Evolutionary conservation across 2,329 filamentous ascomycete species (phyloP).

Genomic region (Incumbomyces lentus): DNA sequence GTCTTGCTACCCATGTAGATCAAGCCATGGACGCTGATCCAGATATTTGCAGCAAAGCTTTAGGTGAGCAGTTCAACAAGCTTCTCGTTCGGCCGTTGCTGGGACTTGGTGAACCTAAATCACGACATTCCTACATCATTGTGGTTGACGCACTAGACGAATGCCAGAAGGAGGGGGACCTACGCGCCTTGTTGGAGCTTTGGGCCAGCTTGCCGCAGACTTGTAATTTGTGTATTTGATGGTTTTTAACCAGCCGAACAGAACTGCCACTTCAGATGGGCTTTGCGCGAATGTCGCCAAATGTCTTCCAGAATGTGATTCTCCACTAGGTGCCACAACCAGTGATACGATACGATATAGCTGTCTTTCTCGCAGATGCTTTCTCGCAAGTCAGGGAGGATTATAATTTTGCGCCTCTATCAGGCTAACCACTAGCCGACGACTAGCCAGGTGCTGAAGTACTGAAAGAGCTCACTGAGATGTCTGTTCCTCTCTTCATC

Average conservation of each 20-base stretch:
- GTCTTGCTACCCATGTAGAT: conserved; percentile 17
- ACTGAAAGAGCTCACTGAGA: conserved; percentile 22
- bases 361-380: not conserved
- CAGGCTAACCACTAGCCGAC: conserved; percentile 6
- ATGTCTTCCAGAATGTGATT: conserved; percentile 18
- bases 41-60: conserved; percentile 20
- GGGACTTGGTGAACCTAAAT: not conserved
- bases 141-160: conserved; percentile 25
- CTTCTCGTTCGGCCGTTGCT: conserved; percentile 22
- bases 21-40: conserved; percentile 21
- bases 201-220: conserved; percentile 12
- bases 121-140: conserved; percentile 12
- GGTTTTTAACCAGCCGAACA: conserved; percentile 24
- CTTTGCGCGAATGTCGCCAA: conserved; percentile 14
- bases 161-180: conserved; percentile 20
- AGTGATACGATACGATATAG: not conserved
- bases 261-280: conserved; percentile 20
- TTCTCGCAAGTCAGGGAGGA: conserved; percentile 10
- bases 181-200: conserved; percentile 19
- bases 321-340: conserved; percentile 5
- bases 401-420: not conserved
- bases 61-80: conserved; percentile 23
- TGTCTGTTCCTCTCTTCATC: conserved; percentile 25
- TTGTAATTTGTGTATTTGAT: conserved; percentile 13
- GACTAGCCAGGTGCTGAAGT: conserved; percentile 20